Percentiles rank a stretch among this genome's conserved stretches.
Evolutionary conservation across 2,329 filamentous ascomycete genomes (phyloP).

Genomic region (Fusarium irregulare): DNA sequence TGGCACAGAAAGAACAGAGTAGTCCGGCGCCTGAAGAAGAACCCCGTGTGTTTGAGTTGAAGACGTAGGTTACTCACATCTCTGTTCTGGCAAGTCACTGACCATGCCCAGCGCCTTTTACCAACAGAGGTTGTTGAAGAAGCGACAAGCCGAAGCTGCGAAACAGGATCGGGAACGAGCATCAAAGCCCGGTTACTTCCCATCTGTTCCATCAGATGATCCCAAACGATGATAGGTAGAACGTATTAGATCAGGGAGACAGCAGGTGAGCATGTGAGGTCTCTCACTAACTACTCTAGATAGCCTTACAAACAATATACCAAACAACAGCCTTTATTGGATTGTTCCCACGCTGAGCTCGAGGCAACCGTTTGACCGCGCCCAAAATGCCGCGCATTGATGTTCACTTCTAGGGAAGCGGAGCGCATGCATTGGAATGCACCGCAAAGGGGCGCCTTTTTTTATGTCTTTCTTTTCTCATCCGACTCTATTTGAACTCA

Average conservation of each 20-base stretch:
- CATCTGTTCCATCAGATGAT: slow-evolving; percentile 78
- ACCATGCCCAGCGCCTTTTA: slow-evolving; percentile 75
- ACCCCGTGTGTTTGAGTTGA: slow-evolving; percentile 84
- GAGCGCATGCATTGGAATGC: not conserved
- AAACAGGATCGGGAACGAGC: slow-evolving; percentile 85
- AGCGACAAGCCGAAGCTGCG: slow-evolving; percentile 64
- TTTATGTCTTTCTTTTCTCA: not conserved
- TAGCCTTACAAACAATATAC: not conserved
- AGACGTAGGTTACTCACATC: slow-evolving; percentile 67
- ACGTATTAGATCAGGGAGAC: not conserved
- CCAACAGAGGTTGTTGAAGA: slow-evolving; percentile 83
- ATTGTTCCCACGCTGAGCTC: not conserved
- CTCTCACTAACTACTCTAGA: not conserved
- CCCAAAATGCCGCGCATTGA: not conserved
- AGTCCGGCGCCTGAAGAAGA: slow-evolving; percentile 60
- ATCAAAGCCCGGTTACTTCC: slow-evolving; percentile 82
- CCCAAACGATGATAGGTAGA: slow-evolving; percentile 50
- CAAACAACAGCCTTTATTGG: not conserved
- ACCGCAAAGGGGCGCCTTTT: not conserved
- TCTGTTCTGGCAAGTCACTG: not conserved
- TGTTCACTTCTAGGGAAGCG: not conserved
- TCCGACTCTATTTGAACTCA: not conserved
- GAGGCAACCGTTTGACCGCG: not conserved
- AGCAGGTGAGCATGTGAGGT: not conserved
- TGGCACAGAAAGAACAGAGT: slow-evolving; percentile 34